Base-by-base conservation (phyloP, 2,329 filamentous ascomycete genomes). In the Lecanicillium sp. region DNA sequence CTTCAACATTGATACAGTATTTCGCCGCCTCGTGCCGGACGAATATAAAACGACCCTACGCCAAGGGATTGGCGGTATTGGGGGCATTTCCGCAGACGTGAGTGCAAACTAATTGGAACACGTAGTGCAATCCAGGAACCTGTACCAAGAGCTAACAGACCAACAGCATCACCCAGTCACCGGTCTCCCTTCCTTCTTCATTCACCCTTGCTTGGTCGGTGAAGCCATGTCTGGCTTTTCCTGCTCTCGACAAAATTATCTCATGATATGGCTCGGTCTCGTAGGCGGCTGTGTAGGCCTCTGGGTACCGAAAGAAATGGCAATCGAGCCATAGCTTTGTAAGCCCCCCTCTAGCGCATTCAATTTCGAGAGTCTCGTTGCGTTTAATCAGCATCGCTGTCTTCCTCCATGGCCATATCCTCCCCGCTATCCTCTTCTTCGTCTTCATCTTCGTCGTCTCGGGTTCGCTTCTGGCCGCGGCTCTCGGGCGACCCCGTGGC, bases 151-250 rank as follows among this genome's bases (percentile, higher is more conserved):
- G 30, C 41, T 40, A 14, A 40, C 5, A 36, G 12, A 17, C 27
- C 12, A 6, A 57, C 62, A 90, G 79, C 81, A 94, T 60, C 88
- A 97, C 69, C 90, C 92, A 37, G 62, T 85, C 43, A 86, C 80
- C 42, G 84, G 83, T 38, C 61, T 81, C 42, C 87, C 88, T 29
- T 77, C 79, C 36, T 96, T 90, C 61, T 96, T 95, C 61, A 74
- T 97, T 50, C 92, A 98, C 64, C 90, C 92, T 17, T 97, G 92
- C 63, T 78, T 86, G 57, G 85, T 92, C 8, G 84, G 84, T 40
- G 83, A 90, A 47, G 84, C 85, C 37, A 84, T 97, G 74, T 68
- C 69, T 49, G 68, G 66, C 37, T 79, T 87, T 52, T 64, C 74
- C 49, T 79, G 76, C 50, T 60, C 69, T 55, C 66, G 70, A 57